Percentiles rank a stretch among this genome's conserved stretches.
Conservation (phyloP, 257 asterid species). For the Leonotis leonurus region DNA sequence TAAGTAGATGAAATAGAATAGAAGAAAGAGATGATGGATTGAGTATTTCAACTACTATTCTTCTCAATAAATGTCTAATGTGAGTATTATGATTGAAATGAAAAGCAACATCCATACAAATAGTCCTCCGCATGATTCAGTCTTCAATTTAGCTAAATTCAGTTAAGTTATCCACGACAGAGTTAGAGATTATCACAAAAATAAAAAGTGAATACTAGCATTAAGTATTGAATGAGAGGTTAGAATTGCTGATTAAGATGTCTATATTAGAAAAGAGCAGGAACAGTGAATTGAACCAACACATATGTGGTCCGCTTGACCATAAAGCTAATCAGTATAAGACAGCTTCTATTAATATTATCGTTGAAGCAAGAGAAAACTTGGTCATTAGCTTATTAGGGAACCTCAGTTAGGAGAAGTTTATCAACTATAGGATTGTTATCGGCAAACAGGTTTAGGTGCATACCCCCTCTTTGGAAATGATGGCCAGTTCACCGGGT, state of each 20-base stretch:
- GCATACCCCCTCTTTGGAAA: constrained; percentile 93
- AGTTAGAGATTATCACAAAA: background rate
- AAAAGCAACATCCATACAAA: background rate
- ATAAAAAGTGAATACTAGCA: background rate
- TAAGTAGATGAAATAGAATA: no score
- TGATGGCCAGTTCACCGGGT: constrained; percentile 80
- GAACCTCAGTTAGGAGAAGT: background rate
- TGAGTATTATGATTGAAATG: background rate
- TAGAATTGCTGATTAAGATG: background rate
- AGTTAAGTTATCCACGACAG: background rate
- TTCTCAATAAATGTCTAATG: background rate
- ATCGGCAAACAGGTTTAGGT: background rate
- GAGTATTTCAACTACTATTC: background rate
- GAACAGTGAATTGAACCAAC: background rate
- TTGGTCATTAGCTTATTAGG: background rate
- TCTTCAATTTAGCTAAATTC: background rate
- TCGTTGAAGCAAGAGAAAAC: no score
- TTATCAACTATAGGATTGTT: background rate
- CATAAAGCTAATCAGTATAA: constrained; percentile 3
- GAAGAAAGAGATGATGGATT: background rate
- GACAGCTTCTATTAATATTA: no score
- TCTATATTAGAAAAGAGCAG: background rate
- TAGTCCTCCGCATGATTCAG: background rate
- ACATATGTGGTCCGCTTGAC: background rate
- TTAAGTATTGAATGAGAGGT: background rate